phyloP scores from a whole-genome alignment of 1,284 basidiomycete genomes.

The Thecaphora thlaspeos region DNA sequence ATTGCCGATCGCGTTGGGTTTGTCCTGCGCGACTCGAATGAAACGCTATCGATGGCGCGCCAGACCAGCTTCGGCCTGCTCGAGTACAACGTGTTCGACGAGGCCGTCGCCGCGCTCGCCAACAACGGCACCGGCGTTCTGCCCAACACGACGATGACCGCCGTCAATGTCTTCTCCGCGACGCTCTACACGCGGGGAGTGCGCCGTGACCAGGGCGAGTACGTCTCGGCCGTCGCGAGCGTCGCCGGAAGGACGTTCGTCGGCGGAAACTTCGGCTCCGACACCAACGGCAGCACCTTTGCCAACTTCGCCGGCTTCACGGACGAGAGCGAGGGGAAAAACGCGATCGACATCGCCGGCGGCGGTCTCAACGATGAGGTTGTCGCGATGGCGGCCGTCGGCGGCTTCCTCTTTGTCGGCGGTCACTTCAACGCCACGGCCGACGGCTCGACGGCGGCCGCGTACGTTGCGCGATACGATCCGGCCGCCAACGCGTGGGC shows the following conservation, averaged over 20 bases:
- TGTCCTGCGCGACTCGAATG: conserved; percentile 40
- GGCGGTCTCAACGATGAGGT: conserved; percentile 57
- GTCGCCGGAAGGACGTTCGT: conserved; percentile 65
- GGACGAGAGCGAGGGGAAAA: conserved; percentile 60
- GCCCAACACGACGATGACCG: conserved; percentile 65
- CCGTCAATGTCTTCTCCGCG: conserved; percentile 68
- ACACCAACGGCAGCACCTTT: conserved; percentile 63
- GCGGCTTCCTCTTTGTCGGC: conserved; percentile 71
- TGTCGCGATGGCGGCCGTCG: conserved; percentile 35
- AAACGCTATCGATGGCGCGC: conserved; percentile 30
- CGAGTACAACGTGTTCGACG: conserved; percentile 46
- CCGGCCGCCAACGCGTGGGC: conserved; percentile 69
- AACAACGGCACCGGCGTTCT: conserved; percentile 32
- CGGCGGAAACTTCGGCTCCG: conserved; percentile 71
- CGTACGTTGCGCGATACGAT: conserved; percentile 73
- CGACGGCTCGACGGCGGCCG: conserved; percentile 61
- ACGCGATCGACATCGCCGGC: conserved; percentile 59
- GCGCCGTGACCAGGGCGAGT: conserved; percentile 23
- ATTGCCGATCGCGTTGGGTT: conserved; percentile 63
- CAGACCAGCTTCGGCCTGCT: conserved; percentile 39
- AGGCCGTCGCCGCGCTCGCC: conserved; percentile 14
- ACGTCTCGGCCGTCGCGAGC: conserved; percentile 64
- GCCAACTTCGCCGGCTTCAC: conserved; percentile 75
- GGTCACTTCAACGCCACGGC: conserved; percentile 77
- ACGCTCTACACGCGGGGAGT: conserved; percentile 61